Conservation (phyloP, 2,329 filamentous ascomycete genomes). For the Xylaria multiplex region DNA sequence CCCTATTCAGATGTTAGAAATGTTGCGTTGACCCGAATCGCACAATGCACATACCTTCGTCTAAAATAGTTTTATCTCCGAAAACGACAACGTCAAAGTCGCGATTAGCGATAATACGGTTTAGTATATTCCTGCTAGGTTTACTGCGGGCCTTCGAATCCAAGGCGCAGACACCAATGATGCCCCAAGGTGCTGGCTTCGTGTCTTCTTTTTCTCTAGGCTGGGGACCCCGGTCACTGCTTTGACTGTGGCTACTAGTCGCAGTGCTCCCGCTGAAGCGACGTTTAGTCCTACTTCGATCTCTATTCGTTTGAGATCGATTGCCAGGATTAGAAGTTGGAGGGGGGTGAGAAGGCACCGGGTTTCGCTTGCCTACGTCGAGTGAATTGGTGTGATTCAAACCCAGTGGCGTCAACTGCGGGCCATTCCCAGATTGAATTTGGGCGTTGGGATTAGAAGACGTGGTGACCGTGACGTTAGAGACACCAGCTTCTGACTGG, state of each 20-base stretch:
- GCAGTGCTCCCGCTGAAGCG: slow-evolving; percentile 84
- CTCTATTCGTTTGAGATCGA: slow-evolving; percentile 61
- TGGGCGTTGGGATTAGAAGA: slow-evolving; percentile 58
- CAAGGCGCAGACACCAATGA: slow-evolving; percentile 93
- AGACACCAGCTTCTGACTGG: slow-evolving; percentile 62
- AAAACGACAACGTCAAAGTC: slow-evolving; percentile 98
- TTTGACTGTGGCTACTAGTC: slow-evolving; percentile 83
- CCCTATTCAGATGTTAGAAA: slow-evolving; percentile 51
- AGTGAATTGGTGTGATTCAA: slow-evolving; percentile 54
- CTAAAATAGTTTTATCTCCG: slow-evolving; percentile 97
- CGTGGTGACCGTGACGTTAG: slow-evolving; percentile 64
- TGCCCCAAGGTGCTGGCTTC: slow-evolving; percentile 69
- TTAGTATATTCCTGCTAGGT: slow-evolving; percentile 94
- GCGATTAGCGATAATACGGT: slow-evolving; percentile 85
- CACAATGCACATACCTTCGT: slow-evolving; percentile 71
- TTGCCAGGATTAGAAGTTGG: slow-evolving; percentile 47
- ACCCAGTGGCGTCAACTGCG: slow-evolving; percentile 59
- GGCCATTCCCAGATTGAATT: slow-evolving; percentile 53
- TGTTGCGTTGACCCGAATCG: slow-evolving; percentile 8
- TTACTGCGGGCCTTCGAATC: slow-evolving; percentile 97
- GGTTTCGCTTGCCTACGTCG: slow-evolving; percentile 59
- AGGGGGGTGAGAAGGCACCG: slow-evolving; percentile 33
- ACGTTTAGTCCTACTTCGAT: slow-evolving; percentile 75
- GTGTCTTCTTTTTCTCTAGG: slow-evolving; percentile 68
- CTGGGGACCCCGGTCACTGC: slow-evolving; percentile 70